These are phyloP conservation scores for Tricholoma flavovirens DNA, from an alignment of 768 basidiomycete genomes.

Conservation along the genomic window DNA sequence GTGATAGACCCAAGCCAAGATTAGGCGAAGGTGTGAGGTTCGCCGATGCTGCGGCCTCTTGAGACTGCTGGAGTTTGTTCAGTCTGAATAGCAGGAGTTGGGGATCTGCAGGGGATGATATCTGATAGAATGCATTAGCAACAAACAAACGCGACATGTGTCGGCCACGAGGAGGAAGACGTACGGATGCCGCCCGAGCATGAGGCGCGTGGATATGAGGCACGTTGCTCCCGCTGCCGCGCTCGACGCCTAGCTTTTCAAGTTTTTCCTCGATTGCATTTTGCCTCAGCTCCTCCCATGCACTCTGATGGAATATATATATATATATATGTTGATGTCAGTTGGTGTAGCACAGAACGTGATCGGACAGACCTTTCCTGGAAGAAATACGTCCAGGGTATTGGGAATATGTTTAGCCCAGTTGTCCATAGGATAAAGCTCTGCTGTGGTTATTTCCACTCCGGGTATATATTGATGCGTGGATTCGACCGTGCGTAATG, in stretches of 20 bases:
- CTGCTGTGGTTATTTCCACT: slow-evolving; percentile 38
- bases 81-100: slow-evolving; percentile 76
- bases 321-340: slow-evolving; percentile 7
- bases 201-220: slow-evolving; percentile 69
- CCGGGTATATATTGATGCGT: slow-evolving; percentile 17
- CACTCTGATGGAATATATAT: slow-evolving; percentile 40
- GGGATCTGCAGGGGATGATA: slow-evolving; percentile 88
- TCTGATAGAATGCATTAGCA: slow-evolving; percentile 36
- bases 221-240: slow-evolving; percentile 46
- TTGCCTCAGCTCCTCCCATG: slow-evolving; percentile 72
- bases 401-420: slow-evolving; percentile 54
- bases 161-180: slow-evolving; percentile 26
- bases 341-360: background rate
- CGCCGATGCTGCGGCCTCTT: slow-evolving; percentile 42
- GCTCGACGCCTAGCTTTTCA: slow-evolving; percentile 74
- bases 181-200: slow-evolving; percentile 77
- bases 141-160: slow-evolving; percentile 15
- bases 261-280: slow-evolving; percentile 76
- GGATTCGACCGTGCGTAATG: slow-evolving; percentile 30
- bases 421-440: slow-evolving; percentile 59
- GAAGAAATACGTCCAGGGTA: slow-evolving; percentile 76
- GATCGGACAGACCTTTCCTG: slow-evolving; percentile 56
- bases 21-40: slow-evolving; percentile 66
- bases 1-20: slow-evolving; percentile 44
- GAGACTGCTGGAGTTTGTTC: slow-evolving; percentile 76